Base-by-base conservation (phyloP, 1,284 basidiomycete genomes). In the Ustilago nuda region DNA sequence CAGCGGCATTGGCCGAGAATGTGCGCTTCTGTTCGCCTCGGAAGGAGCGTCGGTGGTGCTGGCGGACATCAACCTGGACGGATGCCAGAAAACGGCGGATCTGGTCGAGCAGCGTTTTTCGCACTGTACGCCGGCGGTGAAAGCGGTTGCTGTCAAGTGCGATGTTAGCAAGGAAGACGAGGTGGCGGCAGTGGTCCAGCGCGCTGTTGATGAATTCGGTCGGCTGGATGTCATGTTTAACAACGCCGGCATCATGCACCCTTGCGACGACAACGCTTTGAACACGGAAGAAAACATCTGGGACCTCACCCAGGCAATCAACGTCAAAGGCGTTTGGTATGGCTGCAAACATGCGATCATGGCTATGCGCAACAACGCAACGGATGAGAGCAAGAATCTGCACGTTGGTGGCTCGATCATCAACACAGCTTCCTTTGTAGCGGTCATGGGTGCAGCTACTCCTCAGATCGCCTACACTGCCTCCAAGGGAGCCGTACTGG, bases 301-400 rank as follows among this genome's bases (percentile, higher is more conserved):
- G 95, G 86, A 84, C 53, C 57, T 86, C 32, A 82, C 84, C 6
- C 94, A 95, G 91, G 89, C 91, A 72, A 92, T 98, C 88, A 98
- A 98, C 87, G 91, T 96, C 86, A 98, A 98, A 87, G 95, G 95
- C 62, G 96, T 98, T 67, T 98, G 95, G 95, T 98, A 92, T 91
- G 95, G 96, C 52, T 95, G 93, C 89, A 76, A 98, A 87, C 92
- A 98, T 85, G 95, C 94, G 8, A 95, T 98, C 84, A 88, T 92
- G 61, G 96, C 95, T 30, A 98, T 98, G 95, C 91, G 94, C 73
- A 88, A 93, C 76, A 98, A 98, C 87, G 57, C 70, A 0, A 90
- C 90, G 50, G 94, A 97, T 75, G 90, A 90, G 74, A 87, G 89
- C 64, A 94, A 92, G 87, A 92, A 92, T 7, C 89, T 97, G 17